These are phyloP conservation scores for Meredithiella fracta DNA, from an alignment of 2,329 filamentous ascomycete genomes.

Conservation along the genomic window DNA sequence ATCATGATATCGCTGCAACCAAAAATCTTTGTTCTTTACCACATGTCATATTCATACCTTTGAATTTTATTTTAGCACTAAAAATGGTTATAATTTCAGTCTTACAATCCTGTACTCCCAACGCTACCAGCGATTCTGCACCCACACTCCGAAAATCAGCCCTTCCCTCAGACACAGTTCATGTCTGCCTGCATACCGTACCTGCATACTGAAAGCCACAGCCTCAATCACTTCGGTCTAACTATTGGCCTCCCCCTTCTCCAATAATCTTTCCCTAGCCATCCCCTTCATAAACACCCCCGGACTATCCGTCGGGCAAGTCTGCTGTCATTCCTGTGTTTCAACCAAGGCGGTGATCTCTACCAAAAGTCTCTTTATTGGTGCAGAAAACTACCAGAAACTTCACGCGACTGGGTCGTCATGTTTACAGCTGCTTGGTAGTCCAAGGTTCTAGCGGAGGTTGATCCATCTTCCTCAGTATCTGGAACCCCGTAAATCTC, in stretches of 20 bases:
- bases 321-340: background rate
- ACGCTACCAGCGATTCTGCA: no score
- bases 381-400: background rate
- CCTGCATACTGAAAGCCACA: background rate
- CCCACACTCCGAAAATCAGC: no score
- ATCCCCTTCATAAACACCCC: background rate
- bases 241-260: background rate
- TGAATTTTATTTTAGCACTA: no score
- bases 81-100: no score
- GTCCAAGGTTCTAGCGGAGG: background rate
- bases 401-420: background rate
- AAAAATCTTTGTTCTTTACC: no score
- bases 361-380: background rate
- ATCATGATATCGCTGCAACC: no score
- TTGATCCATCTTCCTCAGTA: background rate
- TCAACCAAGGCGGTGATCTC: background rate
- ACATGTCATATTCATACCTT: no score
- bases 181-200: no score
- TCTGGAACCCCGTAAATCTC: no score
- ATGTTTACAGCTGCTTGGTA: background rate
- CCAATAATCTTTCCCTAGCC: background rate
- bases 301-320: background rate
- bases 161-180: no score
- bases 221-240: background rate
- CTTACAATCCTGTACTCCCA: no score